Conservation (phyloP, 2,329 filamentous ascomycete genomes). For the Diaporthe humulicola region DNA sequence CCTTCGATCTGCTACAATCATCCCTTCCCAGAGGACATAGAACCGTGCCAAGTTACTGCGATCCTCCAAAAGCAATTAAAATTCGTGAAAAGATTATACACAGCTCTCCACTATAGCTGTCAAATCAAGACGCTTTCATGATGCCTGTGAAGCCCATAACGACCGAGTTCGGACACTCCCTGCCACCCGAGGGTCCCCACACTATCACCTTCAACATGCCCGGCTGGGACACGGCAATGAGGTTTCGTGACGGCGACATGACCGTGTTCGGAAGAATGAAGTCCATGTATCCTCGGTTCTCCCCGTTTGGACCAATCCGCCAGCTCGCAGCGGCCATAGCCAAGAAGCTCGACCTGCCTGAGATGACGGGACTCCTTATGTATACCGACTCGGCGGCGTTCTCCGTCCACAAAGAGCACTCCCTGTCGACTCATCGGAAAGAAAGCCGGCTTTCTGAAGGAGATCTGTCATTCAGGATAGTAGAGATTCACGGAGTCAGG, state of each 20-base stretch:
- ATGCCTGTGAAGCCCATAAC: slow-evolving; percentile 44
- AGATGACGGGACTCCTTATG: slow-evolving; percentile 45
- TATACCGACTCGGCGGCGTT: slow-evolving; percentile 49
- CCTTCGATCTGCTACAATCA: not conserved
- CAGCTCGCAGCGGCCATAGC: slow-evolving; percentile 54
- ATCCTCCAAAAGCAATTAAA: too few relatives aligned
- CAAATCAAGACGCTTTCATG: not conserved
- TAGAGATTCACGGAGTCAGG: slow-evolving; percentile 57
- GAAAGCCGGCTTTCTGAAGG: slow-evolving; percentile 50
- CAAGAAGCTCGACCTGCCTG: slow-evolving; percentile 47
- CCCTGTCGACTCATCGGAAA: slow-evolving; percentile 51
- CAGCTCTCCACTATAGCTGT: not conserved
- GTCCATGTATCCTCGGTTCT: slow-evolving; percentile 62
- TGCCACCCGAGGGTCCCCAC: slow-evolving; percentile 61
- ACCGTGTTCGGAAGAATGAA: slow-evolving; percentile 51
- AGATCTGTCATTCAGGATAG: slow-evolving; percentile 54
- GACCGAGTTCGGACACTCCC: slow-evolving; percentile 57
- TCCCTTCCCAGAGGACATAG: not conserved
- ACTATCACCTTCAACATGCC: slow-evolving; percentile 61
- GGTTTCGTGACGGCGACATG: slow-evolving; percentile 60
- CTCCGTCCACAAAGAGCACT: slow-evolving; percentile 46
- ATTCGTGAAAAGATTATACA: too few relatives aligned
- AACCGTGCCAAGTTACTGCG: too few relatives aligned
- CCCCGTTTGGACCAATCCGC: slow-evolving; percentile 53
- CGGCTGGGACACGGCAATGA: slow-evolving; percentile 56